Evolutionary conservation across 192 early-diverging fungal genomes (phyloP).

Genomic region (Podochytrium sp.): DNA sequence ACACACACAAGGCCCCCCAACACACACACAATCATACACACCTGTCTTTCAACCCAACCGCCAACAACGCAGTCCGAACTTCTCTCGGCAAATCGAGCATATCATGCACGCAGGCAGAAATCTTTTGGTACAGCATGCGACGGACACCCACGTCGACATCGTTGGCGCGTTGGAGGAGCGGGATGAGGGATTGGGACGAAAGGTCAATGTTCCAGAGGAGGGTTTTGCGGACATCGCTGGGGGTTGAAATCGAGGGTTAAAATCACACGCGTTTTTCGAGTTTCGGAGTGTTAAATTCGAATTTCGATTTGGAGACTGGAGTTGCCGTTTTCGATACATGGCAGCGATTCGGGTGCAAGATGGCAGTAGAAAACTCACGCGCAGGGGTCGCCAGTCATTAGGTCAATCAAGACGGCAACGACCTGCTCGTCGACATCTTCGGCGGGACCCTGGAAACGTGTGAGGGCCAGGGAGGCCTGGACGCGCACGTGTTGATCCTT

Average conservation of each 20-base stretch:
- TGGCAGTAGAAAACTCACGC: slow-evolving; percentile 21
- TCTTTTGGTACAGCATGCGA: slow-evolving; percentile 25
- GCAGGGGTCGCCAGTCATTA: slow-evolving; percentile 22
- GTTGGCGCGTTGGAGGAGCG: slow-evolving; percentile 27
- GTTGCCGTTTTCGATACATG: no score
- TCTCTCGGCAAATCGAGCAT: slow-evolving; percentile 17
- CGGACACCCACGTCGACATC: slow-evolving; percentile 30
- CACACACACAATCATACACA: neutral
- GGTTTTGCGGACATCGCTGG: slow-evolving; percentile 28
- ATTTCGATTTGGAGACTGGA: no score
- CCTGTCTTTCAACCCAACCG: slow-evolving; percentile 26
- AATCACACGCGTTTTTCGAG: no score
- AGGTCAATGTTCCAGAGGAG: slow-evolving; percentile 29
- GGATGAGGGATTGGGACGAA: neutral
- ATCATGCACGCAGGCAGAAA: slow-evolving; percentile 15
- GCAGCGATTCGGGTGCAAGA: no score
- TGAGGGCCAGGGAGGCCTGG: slow-evolving; percentile 23
- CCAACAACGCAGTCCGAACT: slow-evolving; percentile 13
- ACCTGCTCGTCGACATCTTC: slow-evolving; percentile 31
- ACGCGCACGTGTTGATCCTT: slow-evolving; percentile 30
- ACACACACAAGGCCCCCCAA: neutral
- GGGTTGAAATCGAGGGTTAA: neutral
- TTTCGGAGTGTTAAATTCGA: no score
- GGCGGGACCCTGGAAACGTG: slow-evolving; percentile 27
- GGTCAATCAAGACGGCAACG: slow-evolving; percentile 17